Evolutionary conservation across 352 stramenopile genomes (phyloP).

Genomic region (Globisporangium rhizosaccharum): DNA sequence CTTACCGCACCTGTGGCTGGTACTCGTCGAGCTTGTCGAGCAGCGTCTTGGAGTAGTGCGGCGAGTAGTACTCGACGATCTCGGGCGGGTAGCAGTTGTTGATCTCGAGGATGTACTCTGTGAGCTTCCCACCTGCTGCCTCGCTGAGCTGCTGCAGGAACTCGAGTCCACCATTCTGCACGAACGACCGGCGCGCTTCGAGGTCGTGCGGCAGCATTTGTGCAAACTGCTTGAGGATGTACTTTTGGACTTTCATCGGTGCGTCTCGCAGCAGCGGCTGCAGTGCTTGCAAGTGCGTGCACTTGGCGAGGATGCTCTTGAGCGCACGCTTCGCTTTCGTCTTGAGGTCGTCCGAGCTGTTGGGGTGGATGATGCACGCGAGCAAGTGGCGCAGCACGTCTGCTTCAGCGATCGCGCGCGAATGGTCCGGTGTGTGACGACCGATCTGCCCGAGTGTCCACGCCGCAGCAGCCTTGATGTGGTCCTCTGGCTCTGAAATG

Average conservation of each 20-base stretch:
- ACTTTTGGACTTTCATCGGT: slow-evolving; percentile 94
- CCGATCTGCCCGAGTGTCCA: slow-evolving; percentile 95
- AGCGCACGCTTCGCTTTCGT: slow-evolving; percentile 92
- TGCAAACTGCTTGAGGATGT: slow-evolving; percentile 94
- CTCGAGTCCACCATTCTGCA: slow-evolving; percentile 91
- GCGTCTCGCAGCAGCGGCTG: slow-evolving; percentile 91
- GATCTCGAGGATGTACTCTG: slow-evolving; percentile 94
- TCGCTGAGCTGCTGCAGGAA: slow-evolving; percentile 92
- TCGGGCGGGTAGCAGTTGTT: slow-evolving; percentile 95
- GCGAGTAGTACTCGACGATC: slow-evolving; percentile 96
- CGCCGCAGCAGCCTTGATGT: slow-evolving; percentile 93
- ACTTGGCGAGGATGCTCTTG: slow-evolving; percentile 93
- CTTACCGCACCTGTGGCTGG: slow-evolving; percentile 82
- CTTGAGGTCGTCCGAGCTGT: slow-evolving; percentile 92
- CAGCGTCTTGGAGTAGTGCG: slow-evolving; percentile 95
- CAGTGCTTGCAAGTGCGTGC: slow-evolving; percentile 90
- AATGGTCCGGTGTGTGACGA: slow-evolving; percentile 92
- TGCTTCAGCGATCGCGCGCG: slow-evolving; percentile 87
- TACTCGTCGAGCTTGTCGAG: slow-evolving; percentile 95
- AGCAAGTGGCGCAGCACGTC: slow-evolving; percentile 92
- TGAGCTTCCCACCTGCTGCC: slow-evolving; percentile 89
- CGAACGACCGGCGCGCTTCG: slow-evolving; percentile 89
- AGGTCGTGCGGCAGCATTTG: slow-evolving; percentile 93
- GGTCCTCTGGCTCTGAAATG: slow-evolving; percentile 91
- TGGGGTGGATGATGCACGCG: slow-evolving; percentile 90